Conservation (phyloP, 768 basidiomycete genomes). For the Tephrocybe rancida region DNA sequence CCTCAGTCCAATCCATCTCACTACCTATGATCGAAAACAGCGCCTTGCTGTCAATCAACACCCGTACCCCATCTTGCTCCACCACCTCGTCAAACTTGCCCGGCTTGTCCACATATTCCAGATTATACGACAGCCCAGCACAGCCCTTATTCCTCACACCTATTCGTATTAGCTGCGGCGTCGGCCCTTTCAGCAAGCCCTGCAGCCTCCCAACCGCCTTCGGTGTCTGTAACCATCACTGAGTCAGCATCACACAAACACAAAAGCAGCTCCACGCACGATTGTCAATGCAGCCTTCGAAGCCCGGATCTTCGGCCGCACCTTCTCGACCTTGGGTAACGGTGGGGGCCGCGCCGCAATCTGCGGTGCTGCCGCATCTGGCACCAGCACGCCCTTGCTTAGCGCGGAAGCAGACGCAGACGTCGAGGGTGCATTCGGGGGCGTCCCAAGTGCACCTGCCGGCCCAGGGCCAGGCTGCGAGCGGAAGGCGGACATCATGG, state of each 20-base stretch:
- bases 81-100: constrained; percentile 96
- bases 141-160: constrained; percentile 98
- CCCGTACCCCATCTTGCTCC: constrained; percentile 91
- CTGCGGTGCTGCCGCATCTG: constrained; percentile 71
- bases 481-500: constrained; percentile 70
- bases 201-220: constrained; percentile 73
- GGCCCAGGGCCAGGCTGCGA: constrained; percentile 27
- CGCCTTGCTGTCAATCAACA: constrained; percentile 95
- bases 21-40: constrained; percentile 98
- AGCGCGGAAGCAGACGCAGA: constrained; percentile 35
- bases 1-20: constrained; percentile 99
- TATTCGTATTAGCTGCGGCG: constrained; percentile 91
- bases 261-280: constrained; percentile 41
- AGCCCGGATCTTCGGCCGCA: constrained; percentile 65
- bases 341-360: constrained; percentile 73
- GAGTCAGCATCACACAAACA: constrained; percentile 3
- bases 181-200: constrained; percentile 76
- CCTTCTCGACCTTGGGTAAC: constrained; percentile 62
- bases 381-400: constrained; percentile 38
- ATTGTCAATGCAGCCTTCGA: constrained; percentile 79
- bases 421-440: constrained; percentile 1
- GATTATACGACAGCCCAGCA: constrained; percentile 83
- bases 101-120: constrained; percentile 92
- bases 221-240: constrained; percentile 64
- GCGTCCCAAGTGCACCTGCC: not conserved